A percentile compares a stretch with the other conserved stretches of the same genome.
Evolutionary conservation across 257 asterid genomes (phyloP).

Genomic region (Petunia axillaris): DNA sequence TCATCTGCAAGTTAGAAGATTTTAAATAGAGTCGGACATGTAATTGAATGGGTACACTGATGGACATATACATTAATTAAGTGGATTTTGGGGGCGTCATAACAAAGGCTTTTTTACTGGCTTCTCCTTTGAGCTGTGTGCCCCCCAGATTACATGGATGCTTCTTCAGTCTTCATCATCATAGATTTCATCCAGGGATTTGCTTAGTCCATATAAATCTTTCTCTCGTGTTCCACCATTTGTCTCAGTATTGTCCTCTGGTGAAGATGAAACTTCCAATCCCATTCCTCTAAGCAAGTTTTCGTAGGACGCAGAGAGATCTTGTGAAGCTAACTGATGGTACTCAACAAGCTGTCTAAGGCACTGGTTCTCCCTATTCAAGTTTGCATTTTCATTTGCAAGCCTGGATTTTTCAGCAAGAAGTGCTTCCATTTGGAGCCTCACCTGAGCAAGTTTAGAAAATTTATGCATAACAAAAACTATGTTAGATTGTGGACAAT

Average conservation of each 20-base stretch:
- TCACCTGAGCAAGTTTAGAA: slow-evolving; percentile 48
- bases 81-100: too few species aligned
- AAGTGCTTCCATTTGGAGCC: slow-evolving; percentile 94
- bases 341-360: slow-evolving; percentile 90
- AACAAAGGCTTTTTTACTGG: too few species aligned
- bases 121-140: too few species aligned
- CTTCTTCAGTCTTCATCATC: slow-evolving; percentile 50
- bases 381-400: slow-evolving; percentile 86
- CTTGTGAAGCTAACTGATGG: slow-evolving; percentile 84
- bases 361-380: slow-evolving; percentile 80
- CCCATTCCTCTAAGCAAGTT: slow-evolving; percentile 69
- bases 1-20: too few species aligned
- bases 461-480: too few species aligned
- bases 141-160: background rate
- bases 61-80: too few species aligned
- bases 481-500: background rate
- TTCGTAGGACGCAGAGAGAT: slow-evolving; percentile 89
- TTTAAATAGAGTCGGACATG: too few species aligned
- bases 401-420: slow-evolving; percentile 88
- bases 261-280: slow-evolving; percentile 46
- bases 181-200: slow-evolving; percentile 60
- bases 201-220: slow-evolving; percentile 48
- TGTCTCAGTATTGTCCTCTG: slow-evolving; percentile 37
- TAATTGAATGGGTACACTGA: too few species aligned
- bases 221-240: slow-evolving; percentile 17